phyloP scores from a whole-genome alignment of 2,329 filamentous ascomycete genomes.

The Pseudopithomyces chartarum region DNA sequence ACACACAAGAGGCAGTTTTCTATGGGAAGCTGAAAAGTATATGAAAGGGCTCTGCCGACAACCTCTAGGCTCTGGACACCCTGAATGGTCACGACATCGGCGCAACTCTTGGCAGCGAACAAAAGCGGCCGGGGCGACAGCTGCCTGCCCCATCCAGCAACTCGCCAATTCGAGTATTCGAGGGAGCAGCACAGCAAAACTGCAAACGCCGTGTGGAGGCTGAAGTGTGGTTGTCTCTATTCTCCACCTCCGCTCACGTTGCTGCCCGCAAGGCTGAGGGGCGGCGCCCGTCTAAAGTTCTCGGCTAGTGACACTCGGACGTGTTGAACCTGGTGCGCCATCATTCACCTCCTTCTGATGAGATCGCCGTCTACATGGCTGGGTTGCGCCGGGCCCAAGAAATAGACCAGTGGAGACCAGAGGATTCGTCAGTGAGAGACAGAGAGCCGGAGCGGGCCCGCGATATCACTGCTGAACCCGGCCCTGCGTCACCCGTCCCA shows the following conservation, averaged over 20 bases:
- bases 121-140: conserved; percentile 27
- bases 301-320: conserved; percentile 46
- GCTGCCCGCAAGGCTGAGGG: conserved; percentile 17
- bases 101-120: conserved; percentile 28
- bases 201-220: conserved; percentile 15
- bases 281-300: conserved; percentile 27
- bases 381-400: conserved; percentile 48
- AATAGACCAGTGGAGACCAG: conserved; percentile 51
- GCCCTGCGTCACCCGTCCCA: conserved; percentile 42
- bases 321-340: conserved; percentile 41
- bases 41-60: not conserved
- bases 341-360: conserved; percentile 39
- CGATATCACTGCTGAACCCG: conserved; percentile 34
- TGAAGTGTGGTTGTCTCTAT: conserved; percentile 10
- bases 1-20: conserved; percentile 11
- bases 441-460: conserved; percentile 36
- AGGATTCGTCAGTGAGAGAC: conserved; percentile 43
- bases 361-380: conserved; percentile 50
- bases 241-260: conserved; percentile 16
- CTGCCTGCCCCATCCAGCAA: conserved; percentile 27
- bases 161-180: conserved; percentile 24
- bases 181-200: conserved; percentile 25
- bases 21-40: conserved; percentile 7
- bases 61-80: not conserved
- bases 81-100: conserved; percentile 22